Percentiles rank a stretch among this genome's conserved stretches.
Conservation (phyloP, 768 basidiomycete species). For the Asterophora lycoperdoides region DNA sequence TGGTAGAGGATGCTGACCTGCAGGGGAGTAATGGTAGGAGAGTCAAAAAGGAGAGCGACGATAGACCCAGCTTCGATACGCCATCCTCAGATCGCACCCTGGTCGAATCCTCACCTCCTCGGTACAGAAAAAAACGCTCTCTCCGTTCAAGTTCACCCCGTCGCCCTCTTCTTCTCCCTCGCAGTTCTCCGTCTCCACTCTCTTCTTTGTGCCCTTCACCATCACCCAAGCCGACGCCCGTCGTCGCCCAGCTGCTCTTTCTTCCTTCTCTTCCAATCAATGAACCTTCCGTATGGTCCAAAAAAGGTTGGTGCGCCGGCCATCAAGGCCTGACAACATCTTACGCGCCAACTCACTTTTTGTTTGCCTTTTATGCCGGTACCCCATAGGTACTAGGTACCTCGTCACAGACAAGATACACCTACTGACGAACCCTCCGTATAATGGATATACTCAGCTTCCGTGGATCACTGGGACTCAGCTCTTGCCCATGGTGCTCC, state of each 20-base stretch:
- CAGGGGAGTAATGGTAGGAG: background rate
- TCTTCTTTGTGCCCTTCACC: background rate
- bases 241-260: background rate
- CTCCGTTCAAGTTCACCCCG: background rate
- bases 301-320: too few relatives aligned
- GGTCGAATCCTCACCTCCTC: too few relatives aligned
- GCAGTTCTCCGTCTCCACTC: constrained; percentile 2
- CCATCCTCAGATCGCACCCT: too few relatives aligned
- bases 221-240: background rate
- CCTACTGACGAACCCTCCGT: background rate
- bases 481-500: too few relatives aligned
- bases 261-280: background rate
- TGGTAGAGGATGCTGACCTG: background rate
- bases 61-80: background rate
- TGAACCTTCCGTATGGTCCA: background rate
- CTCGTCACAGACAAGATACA: background rate
- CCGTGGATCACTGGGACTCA: too few relatives aligned
- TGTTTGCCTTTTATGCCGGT: constrained; percentile 10
- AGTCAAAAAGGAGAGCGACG: background rate
- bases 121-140: background rate
- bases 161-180: constrained; percentile 4
- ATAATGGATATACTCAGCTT: background rate
- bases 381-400: constrained; percentile 7
- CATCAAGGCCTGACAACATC: too few relatives aligned
- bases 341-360: background rate